phyloP scores from a whole-genome alignment of 768 basidiomycete species.

The Amanita pseudoporphyria region DNA sequence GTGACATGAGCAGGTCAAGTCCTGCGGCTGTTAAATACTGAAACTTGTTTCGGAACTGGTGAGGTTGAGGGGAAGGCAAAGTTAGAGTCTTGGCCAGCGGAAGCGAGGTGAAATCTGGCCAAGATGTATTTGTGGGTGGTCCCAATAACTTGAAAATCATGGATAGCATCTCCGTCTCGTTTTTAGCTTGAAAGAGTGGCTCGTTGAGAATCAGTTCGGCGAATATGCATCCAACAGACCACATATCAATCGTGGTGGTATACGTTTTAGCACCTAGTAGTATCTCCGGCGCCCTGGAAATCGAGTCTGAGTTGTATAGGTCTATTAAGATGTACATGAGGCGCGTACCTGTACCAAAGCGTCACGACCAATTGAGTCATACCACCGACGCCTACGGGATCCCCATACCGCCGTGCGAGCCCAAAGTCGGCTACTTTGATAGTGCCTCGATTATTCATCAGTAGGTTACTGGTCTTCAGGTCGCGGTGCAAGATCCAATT shows the following conservation, averaged over 20 bases:
- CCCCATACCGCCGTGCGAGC: conserved; percentile 89
- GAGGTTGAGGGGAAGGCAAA: conserved; percentile 64
- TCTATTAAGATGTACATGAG: conserved; percentile 2
- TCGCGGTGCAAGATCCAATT: conserved; percentile 99
- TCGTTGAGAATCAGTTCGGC: conserved; percentile 92
- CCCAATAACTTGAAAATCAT: conserved; percentile 96
- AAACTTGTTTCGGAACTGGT: conserved; percentile 79
- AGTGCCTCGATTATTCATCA: conserved; percentile 98
- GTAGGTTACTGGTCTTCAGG: conserved; percentile 91
- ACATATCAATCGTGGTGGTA: conserved; percentile 94
- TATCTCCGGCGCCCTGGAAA: conserved; percentile 82
- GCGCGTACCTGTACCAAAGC: conserved; percentile 86
- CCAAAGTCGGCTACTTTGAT: conserved; percentile 99
- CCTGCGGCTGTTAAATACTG: conserved; percentile 77
- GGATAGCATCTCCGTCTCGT: conserved; percentile 83
- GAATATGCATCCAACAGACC: conserved; percentile 99
- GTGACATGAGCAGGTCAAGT: conserved; percentile 69
- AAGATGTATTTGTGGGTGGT: conserved; percentile 76
- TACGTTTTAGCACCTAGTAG: conserved; percentile 89
- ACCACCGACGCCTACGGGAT: conserved; percentile 92
- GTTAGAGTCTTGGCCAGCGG: conserved; percentile 76
- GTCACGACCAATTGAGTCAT: conserved; percentile 98
- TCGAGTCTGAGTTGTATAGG: conserved; percentile 8
- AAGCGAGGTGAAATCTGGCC: conserved; percentile 77
- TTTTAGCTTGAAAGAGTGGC: conserved; percentile 95